Base-by-base conservation (phyloP, 129 eudicot species). In the Centaurea solstitialis region DNA sequence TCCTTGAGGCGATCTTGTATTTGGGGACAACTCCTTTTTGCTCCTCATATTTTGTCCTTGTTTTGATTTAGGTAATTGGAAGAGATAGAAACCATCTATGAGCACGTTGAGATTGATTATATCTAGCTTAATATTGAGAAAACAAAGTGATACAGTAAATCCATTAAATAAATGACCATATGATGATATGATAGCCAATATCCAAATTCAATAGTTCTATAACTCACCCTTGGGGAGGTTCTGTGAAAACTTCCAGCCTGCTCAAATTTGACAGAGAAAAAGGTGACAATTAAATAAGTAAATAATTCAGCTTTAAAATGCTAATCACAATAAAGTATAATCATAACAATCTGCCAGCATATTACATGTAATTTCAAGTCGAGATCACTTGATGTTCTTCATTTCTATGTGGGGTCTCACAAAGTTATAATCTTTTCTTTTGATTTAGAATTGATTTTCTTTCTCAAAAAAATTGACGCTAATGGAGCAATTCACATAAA, bases 221-320 rank as follows among this genome's bases (percentile, higher is more conserved):
- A n/a, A n/a, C 91, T 86, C 83, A 89, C 96, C 91, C 74, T 83
- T 47, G 89, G 33, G 93, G n/a, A 86, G 78, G 89, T 81, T 75
- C 76, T 83, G 85, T 73, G n/a, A 73, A 85, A 87, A 82, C 87
- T 70, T 73, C 89, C 87, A 73, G 75, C 78, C 91, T 85, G 86
- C 89, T 74, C 76, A 78, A 76, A 81, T 40, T 71, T 39, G 40
- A 72, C 8, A 83, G 24, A 24, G 70, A 61, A 87, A 57, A 15
- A 18, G 20, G 20, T 20, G 30, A 24, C 1, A 53, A 38, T 13
- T 50, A 75, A 76, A 6, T 3, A 0, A 57, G 24, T 18, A 64
- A 15, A 68, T 72, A n/a, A 30, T 28, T 30, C 22, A 24, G 24
- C 35, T 26, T 40, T 9, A 66, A 26, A 65, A 45, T 17, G 23